A percentile compares a stretch with the other conserved stretches of the same genome.
Conservation (phyloP, 345 rosid genomes). For the Citrus mangshanensis region DNA sequence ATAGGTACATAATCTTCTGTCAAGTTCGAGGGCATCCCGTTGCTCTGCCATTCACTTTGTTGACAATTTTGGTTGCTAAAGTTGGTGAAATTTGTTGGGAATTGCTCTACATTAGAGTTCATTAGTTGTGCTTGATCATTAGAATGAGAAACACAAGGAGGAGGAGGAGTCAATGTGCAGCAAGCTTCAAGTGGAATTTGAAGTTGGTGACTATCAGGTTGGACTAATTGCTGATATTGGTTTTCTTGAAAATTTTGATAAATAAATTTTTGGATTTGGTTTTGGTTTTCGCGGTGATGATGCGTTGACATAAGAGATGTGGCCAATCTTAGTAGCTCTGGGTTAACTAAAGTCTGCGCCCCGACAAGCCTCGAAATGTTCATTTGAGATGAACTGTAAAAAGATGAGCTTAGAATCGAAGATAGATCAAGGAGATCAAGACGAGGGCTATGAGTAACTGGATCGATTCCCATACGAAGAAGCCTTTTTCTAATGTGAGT, state of each 20-base stretch:
- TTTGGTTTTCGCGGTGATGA: constrained; percentile 12
- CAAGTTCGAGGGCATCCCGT: constrained; percentile 30
- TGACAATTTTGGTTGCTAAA: constrained; percentile 16
- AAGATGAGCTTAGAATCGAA: constrained; percentile 47
- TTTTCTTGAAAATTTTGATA: constrained; percentile 29
- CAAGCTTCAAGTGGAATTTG: constrained; percentile 26
- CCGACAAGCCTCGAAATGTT: constrained; percentile 47
- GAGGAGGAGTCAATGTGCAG: constrained; percentile 14
- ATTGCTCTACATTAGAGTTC: constrained; percentile 19
- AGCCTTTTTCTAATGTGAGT: constrained; percentile 73
- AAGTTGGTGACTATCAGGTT: constrained; percentile 26
- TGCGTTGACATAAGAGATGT: constrained; percentile 35
- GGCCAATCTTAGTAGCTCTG: constrained; percentile 42
- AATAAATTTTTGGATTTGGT: constrained; percentile 16
- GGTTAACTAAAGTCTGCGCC: constrained; percentile 36
- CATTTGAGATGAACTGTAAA: constrained; percentile 44
- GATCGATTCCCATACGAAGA: constrained; percentile 85
- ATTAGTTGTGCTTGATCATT: constrained; percentile 25
- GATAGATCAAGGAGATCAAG: constrained; percentile 74
- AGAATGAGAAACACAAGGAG: constrained; percentile 26
- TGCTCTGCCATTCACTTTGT: constrained; percentile 22
- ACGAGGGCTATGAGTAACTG: constrained; percentile 73
- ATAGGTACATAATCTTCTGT: constrained; percentile 29
- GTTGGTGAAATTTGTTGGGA: constrained; percentile 14
- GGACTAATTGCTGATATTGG: constrained; percentile 25